These are phyloP conservation scores for Nemania diffusa DNA, from an alignment of 2,329 filamentous ascomycete genomes.

Conservation along the genomic window DNA sequence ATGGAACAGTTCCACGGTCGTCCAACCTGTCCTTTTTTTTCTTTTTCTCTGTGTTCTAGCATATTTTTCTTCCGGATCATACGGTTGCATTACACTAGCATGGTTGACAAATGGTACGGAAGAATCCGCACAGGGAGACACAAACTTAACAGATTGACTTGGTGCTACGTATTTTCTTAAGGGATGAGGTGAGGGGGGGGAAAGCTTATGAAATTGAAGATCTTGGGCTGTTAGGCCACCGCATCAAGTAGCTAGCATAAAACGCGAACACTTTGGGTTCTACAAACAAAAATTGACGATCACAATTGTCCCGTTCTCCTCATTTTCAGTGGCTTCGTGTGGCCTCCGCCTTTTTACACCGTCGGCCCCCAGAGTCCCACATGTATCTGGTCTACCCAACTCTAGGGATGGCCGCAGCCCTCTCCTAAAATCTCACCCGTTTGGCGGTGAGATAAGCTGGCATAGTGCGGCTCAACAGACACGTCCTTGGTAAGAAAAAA, in stretches of 20 bases:
- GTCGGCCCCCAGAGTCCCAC: background rate
- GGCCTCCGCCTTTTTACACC: background rate
- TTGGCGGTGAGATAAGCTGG: constrained; percentile 14
- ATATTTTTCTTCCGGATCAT: constrained; percentile 14
- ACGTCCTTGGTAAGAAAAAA: background rate
- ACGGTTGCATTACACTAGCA: constrained; percentile 23
- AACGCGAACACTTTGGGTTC: background rate
- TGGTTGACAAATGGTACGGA: constrained; percentile 18
- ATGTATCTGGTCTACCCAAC: background rate
- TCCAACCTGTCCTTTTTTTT: background rate
- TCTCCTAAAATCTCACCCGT: background rate
- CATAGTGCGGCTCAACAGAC: background rate
- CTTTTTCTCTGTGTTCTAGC: background rate
- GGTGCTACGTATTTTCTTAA: constrained; percentile 4
- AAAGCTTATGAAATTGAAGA: constrained; percentile 23
- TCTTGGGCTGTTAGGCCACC: background rate
- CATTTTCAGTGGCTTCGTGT: background rate
- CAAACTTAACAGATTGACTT: constrained; percentile 8
- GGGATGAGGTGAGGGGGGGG: background rate
- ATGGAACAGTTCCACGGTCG: constrained; percentile 5
- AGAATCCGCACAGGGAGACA: background rate
- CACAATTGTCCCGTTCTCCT: background rate
- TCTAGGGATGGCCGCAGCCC: background rate
- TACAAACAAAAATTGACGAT: background rate
- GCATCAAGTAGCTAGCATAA: constrained; percentile 24